Evolutionary conservation across 2,329 filamentous ascomycete genomes (phyloP).

Genomic region (Apiospora malaysiana): DNA sequence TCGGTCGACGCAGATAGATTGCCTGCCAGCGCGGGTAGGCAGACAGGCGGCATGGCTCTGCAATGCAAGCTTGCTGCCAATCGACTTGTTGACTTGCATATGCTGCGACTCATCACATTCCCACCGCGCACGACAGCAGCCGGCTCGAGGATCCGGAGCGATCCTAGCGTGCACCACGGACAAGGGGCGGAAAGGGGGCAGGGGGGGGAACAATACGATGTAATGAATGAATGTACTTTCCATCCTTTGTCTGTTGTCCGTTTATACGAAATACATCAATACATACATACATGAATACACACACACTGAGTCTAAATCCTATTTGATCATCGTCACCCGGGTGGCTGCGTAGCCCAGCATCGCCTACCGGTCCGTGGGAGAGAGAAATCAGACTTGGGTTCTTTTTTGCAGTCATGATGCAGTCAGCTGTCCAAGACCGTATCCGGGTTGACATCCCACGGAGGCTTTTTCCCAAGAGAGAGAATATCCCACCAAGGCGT

Average conservation of each 20-base stretch:
- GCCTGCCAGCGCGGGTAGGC: not conserved
- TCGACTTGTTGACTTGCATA: not conserved
- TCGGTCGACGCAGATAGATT: constrained; percentile 17
- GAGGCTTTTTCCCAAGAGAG: not conserved
- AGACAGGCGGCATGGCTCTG: not conserved
- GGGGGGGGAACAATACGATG: not conserved
- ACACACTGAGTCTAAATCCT: not conserved
- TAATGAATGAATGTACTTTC: not conserved
- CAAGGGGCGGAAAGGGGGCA: not conserved
- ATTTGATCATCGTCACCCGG: not conserved
- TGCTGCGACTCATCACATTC: constrained; percentile 13
- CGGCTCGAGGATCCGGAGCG: not conserved
- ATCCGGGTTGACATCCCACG: not conserved
- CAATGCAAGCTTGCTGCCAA: not conserved
- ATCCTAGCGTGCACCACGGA: not conserved
- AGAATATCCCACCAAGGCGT: not conserved
- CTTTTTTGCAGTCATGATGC: not conserved
- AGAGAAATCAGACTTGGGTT: not conserved
- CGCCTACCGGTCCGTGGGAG: not conserved
- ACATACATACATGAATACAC: not conserved
- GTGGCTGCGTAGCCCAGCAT: not conserved
- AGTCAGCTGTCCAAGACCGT: not conserved
- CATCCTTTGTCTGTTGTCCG: not conserved
- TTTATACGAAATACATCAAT: not conserved
- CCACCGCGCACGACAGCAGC: not conserved